A percentile compares a stretch with the other conserved stretches of the same genome.
Evolutionary conservation across 371 early-diverging fungal genomes (phyloP).

Genomic region (Syncephalastrum monosporum): DNA sequence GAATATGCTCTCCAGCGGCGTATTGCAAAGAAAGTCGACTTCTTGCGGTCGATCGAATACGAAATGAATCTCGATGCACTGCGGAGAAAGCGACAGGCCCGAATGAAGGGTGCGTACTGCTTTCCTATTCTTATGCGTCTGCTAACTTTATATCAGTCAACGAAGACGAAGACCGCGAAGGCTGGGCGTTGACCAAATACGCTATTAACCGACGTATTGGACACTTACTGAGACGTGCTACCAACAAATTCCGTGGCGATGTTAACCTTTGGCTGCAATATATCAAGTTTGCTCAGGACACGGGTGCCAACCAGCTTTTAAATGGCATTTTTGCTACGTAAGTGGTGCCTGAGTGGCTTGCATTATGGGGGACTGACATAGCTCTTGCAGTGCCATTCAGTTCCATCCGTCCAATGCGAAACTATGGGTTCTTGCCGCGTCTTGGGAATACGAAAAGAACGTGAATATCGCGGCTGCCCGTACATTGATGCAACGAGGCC

Average conservation of each 20-base stretch:
- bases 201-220: constrained; percentile 70
- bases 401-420: constrained; percentile 77
- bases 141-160: not conserved
- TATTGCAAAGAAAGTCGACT: constrained; percentile 75
- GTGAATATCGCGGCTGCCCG: constrained; percentile 81
- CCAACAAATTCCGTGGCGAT: constrained; percentile 81
- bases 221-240: constrained; percentile 76
- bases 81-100: constrained; percentile 75
- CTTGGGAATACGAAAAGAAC: constrained; percentile 86
- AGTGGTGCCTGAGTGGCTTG: constrained; percentile 1
- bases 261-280: constrained; percentile 88
- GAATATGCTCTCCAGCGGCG: constrained; percentile 87
- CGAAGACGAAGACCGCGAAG: constrained; percentile 17
- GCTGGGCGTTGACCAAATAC: constrained; percentile 56
- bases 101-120: constrained; percentile 37
- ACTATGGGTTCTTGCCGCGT: constrained; percentile 91
- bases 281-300: constrained; percentile 75
- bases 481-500: constrained; percentile 81
- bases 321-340: constrained; percentile 73
- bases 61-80: constrained; percentile 89
- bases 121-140: not conserved
- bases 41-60: constrained; percentile 88
- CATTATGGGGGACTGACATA: not conserved
- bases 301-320: constrained; percentile 63
- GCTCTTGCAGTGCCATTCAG: constrained; percentile 71